Percentiles rank a stretch among this genome's conserved stretches.
Conservation (phyloP, 176 grass and related monocot species). For the Triticum timopheevii region DNA sequence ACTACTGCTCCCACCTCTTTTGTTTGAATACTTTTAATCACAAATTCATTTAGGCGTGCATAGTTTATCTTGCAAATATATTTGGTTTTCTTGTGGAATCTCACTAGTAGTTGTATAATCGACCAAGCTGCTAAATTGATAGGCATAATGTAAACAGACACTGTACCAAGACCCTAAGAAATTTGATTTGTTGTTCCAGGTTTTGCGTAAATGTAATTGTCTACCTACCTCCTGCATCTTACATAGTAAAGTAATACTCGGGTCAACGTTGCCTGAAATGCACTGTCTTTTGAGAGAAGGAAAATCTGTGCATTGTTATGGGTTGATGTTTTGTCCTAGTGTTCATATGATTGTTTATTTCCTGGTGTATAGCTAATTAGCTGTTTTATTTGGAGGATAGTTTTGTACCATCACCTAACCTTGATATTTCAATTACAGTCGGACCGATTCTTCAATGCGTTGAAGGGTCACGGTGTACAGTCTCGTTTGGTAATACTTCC, state of each 20-base stretch:
- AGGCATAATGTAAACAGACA: neutral
- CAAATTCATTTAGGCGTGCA: neutral
- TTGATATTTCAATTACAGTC: conserved; percentile 57
- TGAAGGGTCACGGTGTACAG: conserved; percentile 92
- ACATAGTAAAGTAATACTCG: neutral
- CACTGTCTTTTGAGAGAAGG: neutral
- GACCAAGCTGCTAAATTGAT: neutral
- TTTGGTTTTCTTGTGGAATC: neutral
- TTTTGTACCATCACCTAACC: conserved; percentile 3
- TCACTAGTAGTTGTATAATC: neutral
- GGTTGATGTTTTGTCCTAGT: neutral
- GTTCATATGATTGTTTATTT: neutral
- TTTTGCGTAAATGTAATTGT: neutral
- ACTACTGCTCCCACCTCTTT: neutral
- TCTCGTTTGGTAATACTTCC: conserved; percentile 97
- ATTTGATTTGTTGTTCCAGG: neutral
- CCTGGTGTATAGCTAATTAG: conserved; percentile 5
- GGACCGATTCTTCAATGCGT: conserved; percentile 97
- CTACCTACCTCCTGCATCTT: neutral
- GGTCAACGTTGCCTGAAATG: neutral
- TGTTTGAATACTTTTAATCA: neutral
- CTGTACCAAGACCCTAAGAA: neutral
- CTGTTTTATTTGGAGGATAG: conserved; percentile 1
- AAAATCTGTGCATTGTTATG: conserved; percentile 11
- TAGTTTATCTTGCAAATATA: conserved; percentile 24